Base-by-base conservation (phyloP, 2,329 filamentous ascomycete species). In the Neonectria ditissima region DNA sequence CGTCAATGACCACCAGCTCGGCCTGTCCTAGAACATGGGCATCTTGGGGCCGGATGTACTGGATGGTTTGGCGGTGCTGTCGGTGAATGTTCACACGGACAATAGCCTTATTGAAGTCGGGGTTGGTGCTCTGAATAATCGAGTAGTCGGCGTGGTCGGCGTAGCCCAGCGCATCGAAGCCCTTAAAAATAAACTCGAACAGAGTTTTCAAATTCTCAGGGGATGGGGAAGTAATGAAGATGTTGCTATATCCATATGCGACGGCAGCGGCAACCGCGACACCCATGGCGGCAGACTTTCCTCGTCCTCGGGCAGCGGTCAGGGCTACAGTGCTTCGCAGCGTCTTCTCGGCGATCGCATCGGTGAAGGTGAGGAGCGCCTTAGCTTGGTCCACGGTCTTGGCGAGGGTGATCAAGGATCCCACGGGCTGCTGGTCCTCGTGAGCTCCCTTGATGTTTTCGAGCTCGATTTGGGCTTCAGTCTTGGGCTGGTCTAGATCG, bases 31-130 rank as follows among this genome's bases (percentile, higher is more conserved):
- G 84, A 20, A 97, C 93, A 77, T 99, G 95, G 2, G 94, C 91
- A 80, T 99, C 96, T 79, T 99, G 94, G 0, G 96, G 97, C 70
- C 97, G 91, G 69, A 99, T 97, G 77, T 99, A 99, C 79, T 99
- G 96, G 52, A 99, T 99, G 0, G 96, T 98, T 80, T 99, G 96
- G 47, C 96, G 89, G 81, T 99, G 96, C 74, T 97, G 91, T 67
- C 94, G 87, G 81, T 98, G 94, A 52, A 99, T 90, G 80, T 99
- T 98, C 69, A 99, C 96, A 55, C 96, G 87, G 20, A 99, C 96
- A 75, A 99, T 97, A 3, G 96, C 96, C 82, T 99, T 99, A 85
- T 98, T 97, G 83, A 98, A 97, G 70, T 97, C 95, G 1, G 96
- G 95, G 78, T 99, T 97, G 4, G 95, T 98, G 1, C 94, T 97